A percentile compares a stretch with the other conserved stretches of the same genome.
phyloP scores from a whole-genome alignment of 257 asterid species.

The Ajuga chamaepitys region DNA sequence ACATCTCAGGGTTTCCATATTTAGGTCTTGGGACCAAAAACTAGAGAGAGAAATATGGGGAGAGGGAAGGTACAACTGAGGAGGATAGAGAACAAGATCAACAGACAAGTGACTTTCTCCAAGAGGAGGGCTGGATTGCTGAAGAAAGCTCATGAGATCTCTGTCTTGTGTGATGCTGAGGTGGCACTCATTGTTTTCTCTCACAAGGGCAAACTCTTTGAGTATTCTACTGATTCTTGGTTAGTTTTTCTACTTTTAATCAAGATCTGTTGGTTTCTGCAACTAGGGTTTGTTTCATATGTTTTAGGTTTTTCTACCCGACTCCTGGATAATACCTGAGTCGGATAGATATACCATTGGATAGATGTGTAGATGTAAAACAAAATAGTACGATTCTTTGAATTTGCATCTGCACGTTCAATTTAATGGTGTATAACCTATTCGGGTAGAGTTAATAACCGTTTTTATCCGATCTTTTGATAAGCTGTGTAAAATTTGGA shows the following conservation, averaged over 20 bases:
- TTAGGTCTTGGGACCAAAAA: conserved; percentile 22
- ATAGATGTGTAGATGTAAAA: no score
- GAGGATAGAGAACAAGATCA: conserved; percentile 76
- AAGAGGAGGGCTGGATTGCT: conserved; percentile 68
- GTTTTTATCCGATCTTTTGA: not conserved
- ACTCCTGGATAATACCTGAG: no score
- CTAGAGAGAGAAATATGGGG: conserved; percentile 37
- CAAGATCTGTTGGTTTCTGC: conserved; percentile 8
- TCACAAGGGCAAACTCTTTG: conserved; percentile 65
- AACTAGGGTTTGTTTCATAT: conserved; percentile 8
- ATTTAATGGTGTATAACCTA: no score
- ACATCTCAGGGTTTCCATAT: conserved; percentile 41
- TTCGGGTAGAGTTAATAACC: no score
- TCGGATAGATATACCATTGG: no score
- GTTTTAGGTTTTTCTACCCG: not conserved
- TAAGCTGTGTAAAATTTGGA: not conserved
- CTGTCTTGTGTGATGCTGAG: conserved; percentile 80
- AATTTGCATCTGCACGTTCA: no score
- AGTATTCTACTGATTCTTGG: conserved; percentile 76
- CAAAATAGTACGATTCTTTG: no score
- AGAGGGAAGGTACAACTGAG: conserved; percentile 76
- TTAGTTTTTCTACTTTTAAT: not conserved
- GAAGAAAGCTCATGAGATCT: conserved; percentile 85
- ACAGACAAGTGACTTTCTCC: conserved; percentile 78
- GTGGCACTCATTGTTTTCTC: conserved; percentile 73